Evolutionary conservation across 2,329 filamentous ascomycete genomes (phyloP).

Genomic region (Nectriaceae sp.): DNA sequence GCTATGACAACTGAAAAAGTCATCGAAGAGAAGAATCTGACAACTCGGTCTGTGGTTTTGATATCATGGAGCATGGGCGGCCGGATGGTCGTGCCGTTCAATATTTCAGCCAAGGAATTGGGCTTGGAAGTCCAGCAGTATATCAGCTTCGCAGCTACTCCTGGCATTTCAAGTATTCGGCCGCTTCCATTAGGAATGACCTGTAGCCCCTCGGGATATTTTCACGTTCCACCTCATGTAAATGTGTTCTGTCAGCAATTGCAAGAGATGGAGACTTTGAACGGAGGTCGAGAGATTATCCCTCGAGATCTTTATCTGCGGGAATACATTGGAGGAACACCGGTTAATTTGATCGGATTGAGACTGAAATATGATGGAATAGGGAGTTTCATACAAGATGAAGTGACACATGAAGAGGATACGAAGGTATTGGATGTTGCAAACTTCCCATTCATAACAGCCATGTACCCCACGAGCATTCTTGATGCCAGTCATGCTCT

Average conservation of each 20-base stretch:
- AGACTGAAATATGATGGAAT: neutral
- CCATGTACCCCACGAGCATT: neutral
- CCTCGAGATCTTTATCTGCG: neutral
- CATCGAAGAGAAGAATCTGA: neutral
- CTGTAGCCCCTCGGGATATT: neutral
- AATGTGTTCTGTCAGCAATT: neutral
- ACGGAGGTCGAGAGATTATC: neutral
- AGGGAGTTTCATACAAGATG: neutral
- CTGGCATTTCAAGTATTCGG: neutral
- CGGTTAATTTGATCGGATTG: neutral
- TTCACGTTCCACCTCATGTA: neutral
- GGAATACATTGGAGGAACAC: neutral
- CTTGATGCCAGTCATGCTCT: neutral
- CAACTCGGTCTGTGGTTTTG: neutral
- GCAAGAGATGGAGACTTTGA: neutral
- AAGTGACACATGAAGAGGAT: neutral
- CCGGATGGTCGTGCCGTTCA: neutral
- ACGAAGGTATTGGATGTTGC: neutral
- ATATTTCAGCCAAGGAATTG: neutral
- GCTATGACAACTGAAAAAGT: neutral
- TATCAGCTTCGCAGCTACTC: neutral
- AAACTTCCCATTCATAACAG: neutral
- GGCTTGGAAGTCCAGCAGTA: neutral
- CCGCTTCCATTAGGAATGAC: neutral
- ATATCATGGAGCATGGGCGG: neutral